Percentiles rank a stretch among this genome's conserved stretches.
Conservation (phyloP, 2,329 filamentous ascomycete genomes). For the Sporothrix pseudoabietina region DNA sequence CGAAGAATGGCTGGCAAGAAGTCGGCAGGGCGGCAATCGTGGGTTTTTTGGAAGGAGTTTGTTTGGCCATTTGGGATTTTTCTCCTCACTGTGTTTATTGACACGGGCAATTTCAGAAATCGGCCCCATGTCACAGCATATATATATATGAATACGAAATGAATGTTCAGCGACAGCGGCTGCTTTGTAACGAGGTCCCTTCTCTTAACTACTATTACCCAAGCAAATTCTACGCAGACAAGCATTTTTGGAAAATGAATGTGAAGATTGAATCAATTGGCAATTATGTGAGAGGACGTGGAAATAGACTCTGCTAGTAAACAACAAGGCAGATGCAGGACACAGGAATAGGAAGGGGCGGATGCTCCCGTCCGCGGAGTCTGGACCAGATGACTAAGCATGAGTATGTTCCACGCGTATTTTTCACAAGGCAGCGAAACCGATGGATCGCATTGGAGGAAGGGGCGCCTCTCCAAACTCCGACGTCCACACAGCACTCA, state of each 20-base stretch:
- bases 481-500: not conserved
- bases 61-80: slow-evolving; percentile 3
- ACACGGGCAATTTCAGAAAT: not conserved
- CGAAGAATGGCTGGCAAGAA: not conserved
- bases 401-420: not conserved
- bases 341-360: not conserved
- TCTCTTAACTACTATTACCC: not conserved
- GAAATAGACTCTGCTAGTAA: slow-evolving; percentile 10
- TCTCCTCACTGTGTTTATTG: not conserved
- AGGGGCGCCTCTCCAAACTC: not conserved
- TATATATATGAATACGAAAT: slow-evolving; percentile 2
- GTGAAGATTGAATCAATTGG: not conserved
- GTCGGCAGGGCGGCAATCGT: not conserved
- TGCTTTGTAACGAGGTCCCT: not conserved
- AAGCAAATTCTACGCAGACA: not conserved
- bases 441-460: not conserved
- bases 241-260: too few species aligned
- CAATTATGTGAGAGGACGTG: not conserved
- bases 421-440: not conserved
- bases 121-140: not conserved
- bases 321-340: not conserved
- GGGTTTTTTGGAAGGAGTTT: not conserved
- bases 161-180: not conserved
- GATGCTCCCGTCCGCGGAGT: not conserved
- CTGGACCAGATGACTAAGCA: not conserved